These are phyloP conservation scores for Leccinum fibrillosum DNA, from an alignment of 768 basidiomycete species.

Conservation along the genomic window DNA sequence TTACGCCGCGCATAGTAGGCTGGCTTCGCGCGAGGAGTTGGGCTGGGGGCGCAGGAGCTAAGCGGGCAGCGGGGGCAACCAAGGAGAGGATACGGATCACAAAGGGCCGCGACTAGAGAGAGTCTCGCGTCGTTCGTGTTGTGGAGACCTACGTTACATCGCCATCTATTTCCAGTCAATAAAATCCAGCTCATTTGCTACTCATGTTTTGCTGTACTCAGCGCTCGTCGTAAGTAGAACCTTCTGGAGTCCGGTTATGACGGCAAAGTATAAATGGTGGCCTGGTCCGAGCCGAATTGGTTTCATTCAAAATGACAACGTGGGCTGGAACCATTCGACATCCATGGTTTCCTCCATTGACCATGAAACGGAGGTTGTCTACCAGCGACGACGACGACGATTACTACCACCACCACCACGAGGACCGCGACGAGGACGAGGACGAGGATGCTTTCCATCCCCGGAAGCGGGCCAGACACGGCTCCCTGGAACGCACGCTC, in stretches of 20 bases:
- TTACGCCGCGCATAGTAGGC: conserved; percentile 81
- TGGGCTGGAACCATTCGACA: conserved; percentile 38
- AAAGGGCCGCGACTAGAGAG: conserved; percentile 20
- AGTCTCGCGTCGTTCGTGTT: neutral
- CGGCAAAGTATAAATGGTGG: neutral
- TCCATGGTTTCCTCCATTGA: conserved; percentile 42
- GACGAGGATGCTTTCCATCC: conserved; percentile 5
- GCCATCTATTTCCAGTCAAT: conserved; percentile 1
- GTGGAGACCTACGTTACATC: conserved; percentile 11
- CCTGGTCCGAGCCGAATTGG: neutral
- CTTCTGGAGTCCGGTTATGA: conserved; percentile 3
- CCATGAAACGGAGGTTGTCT: conserved; percentile 39
- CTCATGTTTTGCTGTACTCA: neutral
- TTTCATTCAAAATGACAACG: conserved; percentile 21
- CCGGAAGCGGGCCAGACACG: conserved; percentile 48
- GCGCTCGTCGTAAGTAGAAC: conserved; percentile 2
- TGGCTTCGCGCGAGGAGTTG: conserved; percentile 83
- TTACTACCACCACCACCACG: neutral
- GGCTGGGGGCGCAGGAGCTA: conserved; percentile 70
- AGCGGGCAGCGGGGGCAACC: conserved; percentile 52
- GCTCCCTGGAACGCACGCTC: conserved; percentile 52
- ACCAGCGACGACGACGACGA: conserved; percentile 20
- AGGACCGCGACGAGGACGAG: conserved; percentile 7
- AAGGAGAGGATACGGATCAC: conserved; percentile 32
- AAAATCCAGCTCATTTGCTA: conserved; percentile 1